phyloP scores from a whole-genome alignment of 257 asterid species.

The Solanum tarapatanum region DNA sequence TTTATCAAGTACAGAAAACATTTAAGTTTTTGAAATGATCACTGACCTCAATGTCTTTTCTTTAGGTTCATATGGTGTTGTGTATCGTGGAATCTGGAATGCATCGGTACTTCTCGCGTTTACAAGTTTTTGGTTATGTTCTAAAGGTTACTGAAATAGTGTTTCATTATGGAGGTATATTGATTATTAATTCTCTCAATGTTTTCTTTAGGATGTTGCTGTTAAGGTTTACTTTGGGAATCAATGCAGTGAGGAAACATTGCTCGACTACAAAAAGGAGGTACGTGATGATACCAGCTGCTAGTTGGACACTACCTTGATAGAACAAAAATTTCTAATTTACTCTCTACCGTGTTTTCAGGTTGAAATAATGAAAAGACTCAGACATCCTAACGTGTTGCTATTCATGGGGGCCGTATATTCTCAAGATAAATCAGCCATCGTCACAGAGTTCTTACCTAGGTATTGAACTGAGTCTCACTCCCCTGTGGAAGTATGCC shows the following conservation, averaged over 20 bases:
- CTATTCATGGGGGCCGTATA: conserved; percentile 70
- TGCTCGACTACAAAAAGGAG: conserved; percentile 51
- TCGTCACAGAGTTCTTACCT: conserved; percentile 54
- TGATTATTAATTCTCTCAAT: not conserved
- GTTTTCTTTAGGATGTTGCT: conserved; percentile 53
- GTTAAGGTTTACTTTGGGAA: conserved; percentile 57
- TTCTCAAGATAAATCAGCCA: conserved; percentile 53
- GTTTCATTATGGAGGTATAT: not conserved
- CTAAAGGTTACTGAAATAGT: not conserved
- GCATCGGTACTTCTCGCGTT: conserved; percentile 41
- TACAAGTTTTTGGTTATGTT: not conserved
- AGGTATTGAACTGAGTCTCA: conserved; percentile 25
- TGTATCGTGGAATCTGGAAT: conserved; percentile 67
- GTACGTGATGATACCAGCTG: conserved; percentile 13
- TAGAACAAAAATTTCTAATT: not conserved
- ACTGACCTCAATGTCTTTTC: conserved; percentile 2
- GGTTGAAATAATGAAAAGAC: conserved; percentile 62
- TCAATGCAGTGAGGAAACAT: conserved; percentile 33
- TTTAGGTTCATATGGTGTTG: conserved; percentile 58
- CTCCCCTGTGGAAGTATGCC: not conserved
- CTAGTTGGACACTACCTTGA: not conserved
- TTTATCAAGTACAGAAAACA: not conserved
- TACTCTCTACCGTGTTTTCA: conserved; percentile 3
- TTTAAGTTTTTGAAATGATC: not conserved
- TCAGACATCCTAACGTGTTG: conserved; percentile 73